Evolutionary conservation across 495 filamentous ascomycete species (phyloP).

Genomic region (Podospora pseudocomata): DNA sequence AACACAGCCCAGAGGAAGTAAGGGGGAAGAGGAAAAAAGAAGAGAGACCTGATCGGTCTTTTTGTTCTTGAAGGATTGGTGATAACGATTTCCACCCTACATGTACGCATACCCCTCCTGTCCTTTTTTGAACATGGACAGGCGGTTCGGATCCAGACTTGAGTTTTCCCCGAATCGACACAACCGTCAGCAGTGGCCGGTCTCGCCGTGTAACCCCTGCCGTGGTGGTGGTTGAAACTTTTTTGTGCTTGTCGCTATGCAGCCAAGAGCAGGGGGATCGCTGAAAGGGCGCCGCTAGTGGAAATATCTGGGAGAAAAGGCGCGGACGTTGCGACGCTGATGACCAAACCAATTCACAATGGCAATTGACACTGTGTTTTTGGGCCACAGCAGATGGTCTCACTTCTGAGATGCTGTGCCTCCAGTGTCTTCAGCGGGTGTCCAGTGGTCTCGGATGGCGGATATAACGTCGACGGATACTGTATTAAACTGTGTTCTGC

Average conservation of each 20-base stretch:
- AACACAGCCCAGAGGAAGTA: neutral
- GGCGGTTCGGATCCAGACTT: neutral
- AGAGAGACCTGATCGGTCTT: neutral
- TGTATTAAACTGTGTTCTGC: neutral
- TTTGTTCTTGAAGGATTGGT: neutral
- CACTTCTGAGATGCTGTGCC: neutral
- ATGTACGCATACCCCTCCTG: neutral
- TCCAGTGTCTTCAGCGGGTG: neutral
- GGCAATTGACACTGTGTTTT: neutral
- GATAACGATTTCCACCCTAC: neutral
- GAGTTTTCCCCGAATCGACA: neutral
- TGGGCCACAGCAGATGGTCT: neutral
- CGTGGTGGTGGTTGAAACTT: neutral
- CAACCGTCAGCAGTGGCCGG: neutral
- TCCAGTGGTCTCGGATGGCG: conserved; percentile 1
- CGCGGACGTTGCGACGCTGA: neutral
- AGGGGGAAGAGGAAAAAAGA: neutral
- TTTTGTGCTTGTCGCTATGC: neutral
- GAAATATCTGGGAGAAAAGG: neutral
- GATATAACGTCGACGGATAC: neutral
- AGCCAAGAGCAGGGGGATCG: conserved; percentile 1
- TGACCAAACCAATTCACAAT: neutral
- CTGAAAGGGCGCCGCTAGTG: neutral
- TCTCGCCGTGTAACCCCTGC: neutral
- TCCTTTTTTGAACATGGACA: neutral